Evolutionary conservation across 1,284 basidiomycete species (phyloP).

Genomic region (Gymnopus androsaceus): DNA sequence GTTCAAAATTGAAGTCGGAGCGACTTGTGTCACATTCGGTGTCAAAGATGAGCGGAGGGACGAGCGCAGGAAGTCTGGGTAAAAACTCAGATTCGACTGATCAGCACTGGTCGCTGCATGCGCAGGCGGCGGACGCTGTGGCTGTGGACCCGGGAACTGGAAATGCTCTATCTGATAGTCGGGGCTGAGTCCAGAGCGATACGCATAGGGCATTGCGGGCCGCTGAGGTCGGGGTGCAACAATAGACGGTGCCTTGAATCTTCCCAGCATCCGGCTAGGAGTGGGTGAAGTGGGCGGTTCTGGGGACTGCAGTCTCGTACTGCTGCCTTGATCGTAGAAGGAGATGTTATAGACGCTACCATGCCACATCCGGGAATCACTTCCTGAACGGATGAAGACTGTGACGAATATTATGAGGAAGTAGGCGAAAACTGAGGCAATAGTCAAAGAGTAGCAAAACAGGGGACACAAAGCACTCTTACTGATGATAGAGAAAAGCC

Average conservation of each 20-base stretch:
- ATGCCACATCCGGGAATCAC: constrained; percentile 55
- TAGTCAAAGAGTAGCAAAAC: not conserved
- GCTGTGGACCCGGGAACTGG: constrained; percentile 24
- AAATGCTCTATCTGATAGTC: constrained; percentile 53
- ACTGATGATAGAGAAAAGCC: constrained; percentile 61
- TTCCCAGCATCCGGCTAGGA: not conserved
- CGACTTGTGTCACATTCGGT: constrained; percentile 5
- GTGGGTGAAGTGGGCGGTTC: constrained; percentile 24
- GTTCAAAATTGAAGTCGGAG: not conserved
- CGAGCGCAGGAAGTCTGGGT: constrained; percentile 4
- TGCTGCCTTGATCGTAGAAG: constrained; percentile 32
- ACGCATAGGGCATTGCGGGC: constrained; percentile 32
- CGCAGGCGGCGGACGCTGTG: constrained; percentile 24
- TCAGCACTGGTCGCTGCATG: constrained; percentile 20
- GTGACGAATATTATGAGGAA: constrained; percentile 34
- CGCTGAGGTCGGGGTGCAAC: constrained; percentile 46
- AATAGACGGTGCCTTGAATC: constrained; percentile 26
- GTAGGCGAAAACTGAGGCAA: constrained; percentile 38
- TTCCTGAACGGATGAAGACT: constrained; percentile 32
- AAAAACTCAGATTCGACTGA: constrained; percentile 7
- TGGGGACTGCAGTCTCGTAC: constrained; percentile 34
- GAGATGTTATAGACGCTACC: constrained; percentile 50
- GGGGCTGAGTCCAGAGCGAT: constrained; percentile 38
- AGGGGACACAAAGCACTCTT: constrained; percentile 29
- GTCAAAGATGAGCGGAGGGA: constrained; percentile 16